These are phyloP conservation scores for Triglochin maritima DNA, from an alignment of 106 monocot genomes.

Conservation along the genomic window DNA sequence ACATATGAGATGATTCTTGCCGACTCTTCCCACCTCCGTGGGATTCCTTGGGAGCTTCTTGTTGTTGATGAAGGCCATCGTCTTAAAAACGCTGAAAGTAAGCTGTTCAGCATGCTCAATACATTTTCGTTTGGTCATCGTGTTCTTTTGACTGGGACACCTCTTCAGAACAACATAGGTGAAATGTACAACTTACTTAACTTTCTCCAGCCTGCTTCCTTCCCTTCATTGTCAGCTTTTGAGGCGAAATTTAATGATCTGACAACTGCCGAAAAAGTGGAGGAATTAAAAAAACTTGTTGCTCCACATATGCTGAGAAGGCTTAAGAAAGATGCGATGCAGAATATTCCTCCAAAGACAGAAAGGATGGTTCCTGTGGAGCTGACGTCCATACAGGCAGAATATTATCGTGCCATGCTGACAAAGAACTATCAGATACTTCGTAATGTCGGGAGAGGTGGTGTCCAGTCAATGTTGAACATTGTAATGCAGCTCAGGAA, in stretches of 20 bases:
- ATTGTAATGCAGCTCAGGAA: conserved; percentile 97
- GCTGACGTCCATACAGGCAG: conserved; percentile 85
- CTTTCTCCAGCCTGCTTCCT: conserved; percentile 87
- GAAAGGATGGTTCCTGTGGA: conserved; percentile 92
- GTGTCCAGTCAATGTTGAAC: conserved; percentile 81
- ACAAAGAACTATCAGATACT: conserved; percentile 94
- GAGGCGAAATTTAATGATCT: conserved; percentile 96
- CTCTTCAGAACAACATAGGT: conserved; percentile 93
- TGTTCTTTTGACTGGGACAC: conserved; percentile 89
- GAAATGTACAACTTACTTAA: conserved; percentile 95
- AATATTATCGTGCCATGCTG: conserved; percentile 94
- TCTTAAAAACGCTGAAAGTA: conserved; percentile 82
- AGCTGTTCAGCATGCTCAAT: conserved; percentile 83
- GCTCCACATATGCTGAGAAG: conserved; percentile 91
- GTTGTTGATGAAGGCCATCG: conserved; percentile 95
- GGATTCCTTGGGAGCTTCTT: conserved; percentile 87
- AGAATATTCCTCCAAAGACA: conserved; percentile 96
- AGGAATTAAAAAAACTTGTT: conserved; percentile 94
- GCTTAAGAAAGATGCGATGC: conserved; percentile 94
- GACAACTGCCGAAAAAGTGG: conserved; percentile 82
- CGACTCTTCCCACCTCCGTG: conserved; percentile 61
- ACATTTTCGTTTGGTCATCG: conserved; percentile 86
- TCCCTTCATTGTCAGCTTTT: conserved; percentile 80
- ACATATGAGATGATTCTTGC: conserved; percentile 94
- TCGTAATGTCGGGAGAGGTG: conserved; percentile 83